Percentiles rank a stretch among this genome's conserved stretches.
Conservation (phyloP, 106 monocot species). For the Platanthera guangdongensis region DNA sequence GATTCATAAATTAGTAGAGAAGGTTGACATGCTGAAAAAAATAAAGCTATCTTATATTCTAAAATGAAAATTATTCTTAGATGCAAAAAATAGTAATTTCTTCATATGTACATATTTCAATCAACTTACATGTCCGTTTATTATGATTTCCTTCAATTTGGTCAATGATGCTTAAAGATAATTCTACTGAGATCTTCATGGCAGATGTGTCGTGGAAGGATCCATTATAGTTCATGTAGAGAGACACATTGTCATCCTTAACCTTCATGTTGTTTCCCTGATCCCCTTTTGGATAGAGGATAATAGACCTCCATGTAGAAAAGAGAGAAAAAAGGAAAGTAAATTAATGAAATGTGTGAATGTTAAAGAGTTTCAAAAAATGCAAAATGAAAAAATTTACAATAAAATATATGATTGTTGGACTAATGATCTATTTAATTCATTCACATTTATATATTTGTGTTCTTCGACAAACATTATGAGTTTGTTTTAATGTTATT, state of each 20-base stretch:
- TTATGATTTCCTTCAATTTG: slow-evolving; percentile 9
- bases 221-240: not conserved
- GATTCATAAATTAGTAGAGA: too few species aligned
- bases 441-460: too few species aligned
- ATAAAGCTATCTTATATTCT: too few species aligned
- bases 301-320: not conserved
- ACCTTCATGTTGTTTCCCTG: not conserved
- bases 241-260: not conserved
- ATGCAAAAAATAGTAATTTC: too few species aligned
- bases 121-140: not conserved
- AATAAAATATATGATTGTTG: too few species aligned
- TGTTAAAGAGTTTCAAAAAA: too few species aligned
- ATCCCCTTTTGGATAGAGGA: not conserved
- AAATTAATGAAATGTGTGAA: not conserved
- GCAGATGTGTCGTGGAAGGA: not conserved
- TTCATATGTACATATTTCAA: not conserved
- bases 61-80: too few species aligned
- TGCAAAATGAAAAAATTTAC: too few species aligned
- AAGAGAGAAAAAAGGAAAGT: not conserved
- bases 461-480: too few species aligned
- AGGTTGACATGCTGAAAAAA: too few species aligned
- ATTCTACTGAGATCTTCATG: slow-evolving; percentile 3
- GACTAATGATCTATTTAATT: too few species aligned
- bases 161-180: slow-evolving; percentile 1
- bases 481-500: too few species aligned